phyloP scores from a whole-genome alignment of 345 rosid genomes.

The Camelina neglecta region DNA sequence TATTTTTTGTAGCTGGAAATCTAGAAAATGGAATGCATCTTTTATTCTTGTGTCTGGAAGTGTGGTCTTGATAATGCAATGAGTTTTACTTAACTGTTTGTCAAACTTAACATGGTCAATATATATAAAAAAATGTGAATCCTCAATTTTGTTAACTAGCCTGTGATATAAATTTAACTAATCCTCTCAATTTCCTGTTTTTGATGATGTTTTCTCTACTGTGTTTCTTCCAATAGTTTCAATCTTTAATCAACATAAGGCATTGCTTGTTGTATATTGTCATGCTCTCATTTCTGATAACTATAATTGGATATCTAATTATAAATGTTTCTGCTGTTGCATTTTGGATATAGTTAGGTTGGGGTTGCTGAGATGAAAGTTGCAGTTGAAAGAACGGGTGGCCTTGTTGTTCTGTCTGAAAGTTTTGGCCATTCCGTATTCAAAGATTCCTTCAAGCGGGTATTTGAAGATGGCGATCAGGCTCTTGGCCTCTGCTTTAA shows the following conservation, averaged over 20 bases:
- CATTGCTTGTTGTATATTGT: not conserved
- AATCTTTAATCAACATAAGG: not conserved
- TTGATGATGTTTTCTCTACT: not conserved
- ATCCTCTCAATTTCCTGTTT: not conserved
- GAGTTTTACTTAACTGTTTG: not conserved
- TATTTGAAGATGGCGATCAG: slow-evolving; percentile 79
- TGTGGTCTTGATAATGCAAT: not conserved
- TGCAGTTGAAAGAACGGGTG: slow-evolving; percentile 78
- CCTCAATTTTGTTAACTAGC: not conserved
- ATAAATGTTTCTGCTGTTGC: slow-evolving; percentile 1
- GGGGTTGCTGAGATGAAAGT: slow-evolving; percentile 84
- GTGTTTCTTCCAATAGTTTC: not conserved
- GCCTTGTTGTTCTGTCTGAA: slow-evolving; percentile 80
- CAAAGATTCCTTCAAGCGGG: slow-evolving; percentile 65
- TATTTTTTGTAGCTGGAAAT: not conserved
- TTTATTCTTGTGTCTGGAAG: not conserved
- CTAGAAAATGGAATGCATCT: not conserved
- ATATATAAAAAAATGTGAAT: slow-evolving; percentile 1
- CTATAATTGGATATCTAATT: not conserved
- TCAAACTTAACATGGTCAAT: not conserved
- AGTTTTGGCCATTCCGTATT: slow-evolving; percentile 85
- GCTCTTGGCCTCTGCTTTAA: slow-evolving; percentile 87
- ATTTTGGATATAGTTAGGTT: slow-evolving; percentile 49
- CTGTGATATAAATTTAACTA: not conserved
- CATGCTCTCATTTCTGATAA: not conserved